Evolutionary conservation across 148 eudicot genomes (phyloP), one percentile per base, ranked within the genome.

Genomic region (Polygonum aviculare): DNA sequence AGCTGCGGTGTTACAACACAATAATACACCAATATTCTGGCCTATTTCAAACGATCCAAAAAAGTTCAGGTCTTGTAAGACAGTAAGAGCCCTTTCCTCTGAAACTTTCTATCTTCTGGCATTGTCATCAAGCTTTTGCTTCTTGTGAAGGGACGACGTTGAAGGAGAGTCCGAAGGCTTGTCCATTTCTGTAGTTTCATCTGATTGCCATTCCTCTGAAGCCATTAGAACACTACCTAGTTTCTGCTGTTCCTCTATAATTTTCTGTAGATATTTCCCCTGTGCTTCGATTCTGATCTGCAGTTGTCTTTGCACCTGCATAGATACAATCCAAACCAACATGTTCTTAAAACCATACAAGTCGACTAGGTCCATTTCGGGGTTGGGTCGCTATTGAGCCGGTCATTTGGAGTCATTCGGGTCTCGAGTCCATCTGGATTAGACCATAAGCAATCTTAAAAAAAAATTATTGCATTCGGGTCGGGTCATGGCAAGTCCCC

Each of bases 261-360:
- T 93, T 83, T 93, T 93, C 82, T 93, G 91, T 35, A 93, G 80
- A 83, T 93, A 93, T 78, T 86, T 89, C 41, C 96, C 93, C 72
- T 93, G 98, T 33, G 98, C 96, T 82, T 93, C 98, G 22, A 93
- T 91, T 74, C 98, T 85, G 87, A 93, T 84, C 75, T 91, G 98
- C 44, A 93, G 80, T 74, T 93, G 98, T 73, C 89, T 89, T 85
- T 93, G 98, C 47, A 93, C 96, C 96, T 70, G 65, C 6, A 11
- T 52, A 38, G 8, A 21, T 22, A 22, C 36, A 60, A 10, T 60
- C 67, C 12, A 22, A 12, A 59, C 10, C 67, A 60, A 60, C 67
- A 60, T 60, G 35, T 60, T 11, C 19, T 54, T 18, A 54, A 2
- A n/a, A 54, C 60, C 60, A 54, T 54, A 16, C 59, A 54, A 1